phyloP scores from a whole-genome alignment of 768 basidiomycete genomes.

The Cystoderma amianthinum region DNA sequence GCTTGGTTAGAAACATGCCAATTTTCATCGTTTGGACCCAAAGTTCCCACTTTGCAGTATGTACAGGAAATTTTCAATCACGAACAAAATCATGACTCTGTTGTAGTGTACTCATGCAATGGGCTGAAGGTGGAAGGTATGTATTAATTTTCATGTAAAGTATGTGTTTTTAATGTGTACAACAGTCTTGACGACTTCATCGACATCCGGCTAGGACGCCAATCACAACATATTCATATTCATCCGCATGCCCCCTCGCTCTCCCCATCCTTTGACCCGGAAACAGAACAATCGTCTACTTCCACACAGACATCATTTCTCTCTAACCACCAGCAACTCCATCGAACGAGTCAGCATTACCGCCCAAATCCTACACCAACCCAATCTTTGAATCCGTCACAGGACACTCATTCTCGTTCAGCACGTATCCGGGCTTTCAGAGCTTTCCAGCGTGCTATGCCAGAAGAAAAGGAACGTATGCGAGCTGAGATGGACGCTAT shows the following conservation, averaged over 20 bases:
- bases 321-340: too few species aligned
- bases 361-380: background rate
- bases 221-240: slow-evolving; percentile 41
- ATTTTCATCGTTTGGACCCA: slow-evolving; percentile 86
- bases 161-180: background rate
- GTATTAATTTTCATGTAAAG: slow-evolving; percentile 1
- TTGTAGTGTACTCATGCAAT: slow-evolving; percentile 81
- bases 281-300: background rate
- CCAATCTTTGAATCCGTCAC: background rate
- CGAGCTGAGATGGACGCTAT: slow-evolving; percentile 36
- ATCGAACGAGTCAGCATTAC: background rate
- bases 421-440: slow-evolving; percentile 75
- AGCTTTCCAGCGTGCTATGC: slow-evolving; percentile 56
- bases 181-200: slow-evolving; percentile 78
- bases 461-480: slow-evolving; percentile 57
- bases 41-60: slow-evolving; percentile 83
- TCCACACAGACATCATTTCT: too few species aligned
- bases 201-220: slow-evolving; percentile 66
- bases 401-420: slow-evolving; percentile 47
- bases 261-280: background rate
- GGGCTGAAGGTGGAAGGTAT: slow-evolving; percentile 81
- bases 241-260: slow-evolving; percentile 21
- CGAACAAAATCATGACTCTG: background rate
- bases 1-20: slow-evolving; percentile 85
- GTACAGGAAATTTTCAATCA: slow-evolving; percentile 15